Percentiles rank a stretch among this genome's conserved stretches.
Evolutionary conservation across 768 basidiomycete species (phyloP).

Genomic region (Termitomyces sp.): DNA sequence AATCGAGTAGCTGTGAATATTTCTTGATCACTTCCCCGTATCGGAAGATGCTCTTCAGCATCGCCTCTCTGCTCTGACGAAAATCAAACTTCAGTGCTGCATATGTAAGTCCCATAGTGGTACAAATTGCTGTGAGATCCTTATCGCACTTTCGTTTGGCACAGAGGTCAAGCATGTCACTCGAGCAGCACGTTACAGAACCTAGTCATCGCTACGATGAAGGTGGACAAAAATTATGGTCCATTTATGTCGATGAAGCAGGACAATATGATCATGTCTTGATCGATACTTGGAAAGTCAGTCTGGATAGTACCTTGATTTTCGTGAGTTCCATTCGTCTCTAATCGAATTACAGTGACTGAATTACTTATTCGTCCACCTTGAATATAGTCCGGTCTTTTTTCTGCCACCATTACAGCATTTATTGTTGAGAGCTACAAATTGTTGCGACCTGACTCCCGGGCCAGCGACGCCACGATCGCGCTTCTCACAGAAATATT

Average conservation of each 20-base stretch:
- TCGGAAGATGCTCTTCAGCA: too few relatives aligned
- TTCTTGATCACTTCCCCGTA: too few relatives aligned
- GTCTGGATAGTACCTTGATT: conserved; percentile 16
- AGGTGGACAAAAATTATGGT: not conserved
- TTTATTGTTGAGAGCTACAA: conserved; percentile 34
- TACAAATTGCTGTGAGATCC: too few relatives aligned
- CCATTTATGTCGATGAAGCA: not conserved
- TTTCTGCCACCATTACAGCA: conserved; percentile 33
- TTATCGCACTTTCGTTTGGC: too few relatives aligned
- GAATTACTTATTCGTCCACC: too few relatives aligned
- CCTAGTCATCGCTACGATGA: not conserved
- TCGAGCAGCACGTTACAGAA: not conserved
- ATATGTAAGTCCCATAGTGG: too few relatives aligned
- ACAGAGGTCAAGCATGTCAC: too few relatives aligned
- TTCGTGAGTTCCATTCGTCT: conserved; percentile 20
- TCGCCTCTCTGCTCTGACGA: too few relatives aligned
- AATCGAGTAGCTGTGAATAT: too few relatives aligned
- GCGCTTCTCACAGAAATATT: conserved; percentile 22
- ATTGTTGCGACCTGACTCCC: conserved; percentile 24
- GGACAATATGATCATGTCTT: not conserved
- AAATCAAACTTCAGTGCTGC: too few relatives aligned
- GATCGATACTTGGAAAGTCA: conserved; percentile 7
- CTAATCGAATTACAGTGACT: too few relatives aligned
- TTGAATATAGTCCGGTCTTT: conserved; percentile 31
- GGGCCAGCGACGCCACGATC: conserved; percentile 14